These are phyloP conservation scores for Tuber melanosporum DNA, from an alignment of 495 filamentous ascomycete species.

Conservation along the genomic window DNA sequence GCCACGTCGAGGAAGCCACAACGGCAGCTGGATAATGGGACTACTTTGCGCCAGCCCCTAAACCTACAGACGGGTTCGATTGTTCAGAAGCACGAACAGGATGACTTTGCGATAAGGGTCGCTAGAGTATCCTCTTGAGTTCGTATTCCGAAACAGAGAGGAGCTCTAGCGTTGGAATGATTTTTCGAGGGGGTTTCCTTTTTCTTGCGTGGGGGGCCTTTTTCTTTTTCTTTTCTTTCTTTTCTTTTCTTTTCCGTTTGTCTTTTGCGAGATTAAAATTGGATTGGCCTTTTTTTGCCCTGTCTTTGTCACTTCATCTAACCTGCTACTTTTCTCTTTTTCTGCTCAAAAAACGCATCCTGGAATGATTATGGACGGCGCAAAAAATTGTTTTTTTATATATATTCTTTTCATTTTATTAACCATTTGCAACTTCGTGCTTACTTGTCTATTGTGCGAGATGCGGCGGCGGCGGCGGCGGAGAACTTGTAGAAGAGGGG, in stretches of 20 bases:
- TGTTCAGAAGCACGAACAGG: constrained; percentile 16
- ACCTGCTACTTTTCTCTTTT: constrained; percentile 8
- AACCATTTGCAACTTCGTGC: neutral
- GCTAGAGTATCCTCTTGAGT: constrained; percentile 34
- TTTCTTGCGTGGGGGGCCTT: constrained; percentile 7
- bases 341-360: constrained; percentile 7
- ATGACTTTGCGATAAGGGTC: constrained; percentile 39
- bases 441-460: constrained; percentile 5
- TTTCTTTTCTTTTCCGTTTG: constrained; percentile 22
- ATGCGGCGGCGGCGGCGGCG: neutral
- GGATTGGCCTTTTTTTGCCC: constrained; percentile 18
- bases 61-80: constrained; percentile 17
- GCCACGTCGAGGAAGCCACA: constrained; percentile 45
- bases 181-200: constrained; percentile 13
- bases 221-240: constrained; percentile 25
- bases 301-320: constrained; percentile 16
- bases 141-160: neutral
- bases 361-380: constrained; percentile 4
- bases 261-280: constrained; percentile 31
- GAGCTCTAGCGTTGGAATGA: constrained; percentile 11
- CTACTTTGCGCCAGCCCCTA: constrained; percentile 25
- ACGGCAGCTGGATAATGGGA: constrained; percentile 45
- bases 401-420: constrained; percentile 9
- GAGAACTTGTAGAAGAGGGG: neutral
- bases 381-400: neutral